Evolutionary conservation across 2,329 filamentous ascomycete genomes (phyloP).

Genomic region (Aureobasidium zeae): DNA sequence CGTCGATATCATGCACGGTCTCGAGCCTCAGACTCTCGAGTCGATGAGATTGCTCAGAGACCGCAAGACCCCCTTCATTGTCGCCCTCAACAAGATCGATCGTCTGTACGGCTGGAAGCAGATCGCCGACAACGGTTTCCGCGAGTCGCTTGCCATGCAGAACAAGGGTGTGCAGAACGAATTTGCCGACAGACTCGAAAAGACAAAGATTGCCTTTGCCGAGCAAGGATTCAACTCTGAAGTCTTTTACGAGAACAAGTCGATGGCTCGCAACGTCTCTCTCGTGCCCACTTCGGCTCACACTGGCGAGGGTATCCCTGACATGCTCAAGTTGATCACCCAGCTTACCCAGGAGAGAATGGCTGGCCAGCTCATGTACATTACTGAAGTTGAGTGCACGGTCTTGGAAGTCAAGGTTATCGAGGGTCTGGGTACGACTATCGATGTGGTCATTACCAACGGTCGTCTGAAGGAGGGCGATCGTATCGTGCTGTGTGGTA

Average conservation of each 20-base stretch:
- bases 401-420: slow-evolving; percentile 99
- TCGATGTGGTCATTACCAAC: slow-evolving; percentile 93
- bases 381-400: slow-evolving; percentile 94
- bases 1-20: slow-evolving; percentile 99
- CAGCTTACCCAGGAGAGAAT: slow-evolving; percentile 93
- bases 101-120: slow-evolving; percentile 98
- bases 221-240: slow-evolving; percentile 98
- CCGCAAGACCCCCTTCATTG: slow-evolving; percentile 93
- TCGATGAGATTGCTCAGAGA: slow-evolving; percentile 92
- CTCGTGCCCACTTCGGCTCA: slow-evolving; percentile 93
- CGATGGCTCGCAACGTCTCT: slow-evolving; percentile 89
- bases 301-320: slow-evolving; percentile 97
- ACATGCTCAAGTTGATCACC: slow-evolving; percentile 93
- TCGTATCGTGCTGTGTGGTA: slow-evolving; percentile 86
- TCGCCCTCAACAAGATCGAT: slow-evolving; percentile 99
- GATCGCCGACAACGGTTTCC: slow-evolving; percentile 97
- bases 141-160: slow-evolving; percentile 81
- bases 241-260: slow-evolving; percentile 96
- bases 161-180: slow-evolving; percentile 90
- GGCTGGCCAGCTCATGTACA: slow-evolving; percentile 94
- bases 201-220: slow-evolving; percentile 87
- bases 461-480: slow-evolving; percentile 92
- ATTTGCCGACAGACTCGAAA: slow-evolving; percentile 79
- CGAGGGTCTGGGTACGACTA: slow-evolving; percentile 96
- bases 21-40: slow-evolving; percentile 93